These are phyloP conservation scores for Debaryomycetaceae sp. DNA, from an alignment of 1,139 yeast genomes.

Conservation along the genomic window DNA sequence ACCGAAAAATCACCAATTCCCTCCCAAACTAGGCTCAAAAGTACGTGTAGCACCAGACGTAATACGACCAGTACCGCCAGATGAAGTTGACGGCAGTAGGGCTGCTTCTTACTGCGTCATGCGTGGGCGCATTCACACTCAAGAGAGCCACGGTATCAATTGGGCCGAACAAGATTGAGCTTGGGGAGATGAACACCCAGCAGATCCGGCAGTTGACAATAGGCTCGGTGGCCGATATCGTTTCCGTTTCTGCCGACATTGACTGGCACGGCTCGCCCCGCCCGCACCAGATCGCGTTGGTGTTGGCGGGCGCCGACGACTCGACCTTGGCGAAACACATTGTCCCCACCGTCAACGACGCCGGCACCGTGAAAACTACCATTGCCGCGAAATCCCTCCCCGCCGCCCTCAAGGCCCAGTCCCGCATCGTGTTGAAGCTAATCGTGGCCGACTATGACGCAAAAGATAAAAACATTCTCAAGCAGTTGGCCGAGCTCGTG, in stretches of 20 bases:
- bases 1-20: no score
- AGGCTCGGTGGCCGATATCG: slow-evolving; percentile 22
- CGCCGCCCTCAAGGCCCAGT: slow-evolving; percentile 24
- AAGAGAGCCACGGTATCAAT: slow-evolving; percentile 19
- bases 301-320: slow-evolving; percentile 10
- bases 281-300: slow-evolving; percentile 13
- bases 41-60: no score
- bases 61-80: no score
- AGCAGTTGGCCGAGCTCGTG: slow-evolving; percentile 21
- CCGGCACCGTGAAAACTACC: slow-evolving; percentile 13
- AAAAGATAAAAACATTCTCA: slow-evolving; percentile 12
- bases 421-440: slow-evolving; percentile 19
- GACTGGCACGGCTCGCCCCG: slow-evolving; percentile 7
- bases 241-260: slow-evolving; percentile 20
- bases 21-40: no score
- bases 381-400: slow-evolving; percentile 26
- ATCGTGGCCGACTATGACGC: slow-evolving; percentile 20
- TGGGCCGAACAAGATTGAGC: slow-evolving; percentile 13
- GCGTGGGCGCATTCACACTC: slow-evolving; percentile 16
- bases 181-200: slow-evolving; percentile 28
- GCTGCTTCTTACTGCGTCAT: no score
- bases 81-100: no score
- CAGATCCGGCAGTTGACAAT: slow-evolving; percentile 22
- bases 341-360: slow-evolving; percentile 7
- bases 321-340: slow-evolving; percentile 9